Percentiles rank a stretch among this genome's conserved stretches.
Conservation (phyloP, 805 yeast genomes). For the Metschnikowia arizonensis region DNA sequence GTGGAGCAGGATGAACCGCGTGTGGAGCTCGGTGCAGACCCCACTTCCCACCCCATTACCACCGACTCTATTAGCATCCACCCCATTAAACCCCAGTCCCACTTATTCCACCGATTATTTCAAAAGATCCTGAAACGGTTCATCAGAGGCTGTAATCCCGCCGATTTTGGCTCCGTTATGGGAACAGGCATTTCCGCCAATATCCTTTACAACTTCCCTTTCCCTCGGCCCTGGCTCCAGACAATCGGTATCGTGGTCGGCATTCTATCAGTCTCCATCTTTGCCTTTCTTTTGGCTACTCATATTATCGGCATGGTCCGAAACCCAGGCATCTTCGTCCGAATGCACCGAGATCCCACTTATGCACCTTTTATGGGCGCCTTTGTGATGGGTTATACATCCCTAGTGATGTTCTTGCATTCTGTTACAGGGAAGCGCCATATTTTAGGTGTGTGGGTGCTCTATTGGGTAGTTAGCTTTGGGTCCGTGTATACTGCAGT, state of each 20-base stretch:
- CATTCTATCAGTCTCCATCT: slow-evolving; percentile 50
- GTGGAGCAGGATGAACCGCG: too few species aligned
- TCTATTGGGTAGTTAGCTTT: slow-evolving; percentile 71
- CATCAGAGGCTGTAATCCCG: slow-evolving; percentile 37
- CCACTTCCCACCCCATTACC: too few species aligned
- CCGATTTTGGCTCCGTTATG: slow-evolving; percentile 75
- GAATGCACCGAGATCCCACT: slow-evolving; percentile 31
- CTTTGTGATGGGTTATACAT: slow-evolving; percentile 72
- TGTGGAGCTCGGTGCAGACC: too few species aligned
- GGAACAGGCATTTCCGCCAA: slow-evolving; percentile 74
- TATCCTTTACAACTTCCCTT: slow-evolving; percentile 63
- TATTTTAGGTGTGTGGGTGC: slow-evolving; percentile 48
- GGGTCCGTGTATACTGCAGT: slow-evolving; percentile 57
- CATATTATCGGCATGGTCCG: slow-evolving; percentile 38
- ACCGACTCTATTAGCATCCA: too few species aligned
- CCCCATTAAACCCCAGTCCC: too few species aligned
- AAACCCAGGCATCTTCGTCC: slow-evolving; percentile 23
- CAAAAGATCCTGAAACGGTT: slow-evolving; percentile 12
- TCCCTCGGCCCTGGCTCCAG: slow-evolving; percentile 54
- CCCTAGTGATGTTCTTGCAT: slow-evolving; percentile 57
- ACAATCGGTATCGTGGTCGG: slow-evolving; percentile 60
- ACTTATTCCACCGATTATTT: background rate
- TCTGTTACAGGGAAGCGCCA: slow-evolving; percentile 40
- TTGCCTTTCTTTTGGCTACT: slow-evolving; percentile 40
- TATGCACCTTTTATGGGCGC: slow-evolving; percentile 71